Percentiles rank a stretch among this genome's conserved stretches.
phyloP scores from a whole-genome alignment of 345 rosid genomes.

The Arabis alpina region DNA sequence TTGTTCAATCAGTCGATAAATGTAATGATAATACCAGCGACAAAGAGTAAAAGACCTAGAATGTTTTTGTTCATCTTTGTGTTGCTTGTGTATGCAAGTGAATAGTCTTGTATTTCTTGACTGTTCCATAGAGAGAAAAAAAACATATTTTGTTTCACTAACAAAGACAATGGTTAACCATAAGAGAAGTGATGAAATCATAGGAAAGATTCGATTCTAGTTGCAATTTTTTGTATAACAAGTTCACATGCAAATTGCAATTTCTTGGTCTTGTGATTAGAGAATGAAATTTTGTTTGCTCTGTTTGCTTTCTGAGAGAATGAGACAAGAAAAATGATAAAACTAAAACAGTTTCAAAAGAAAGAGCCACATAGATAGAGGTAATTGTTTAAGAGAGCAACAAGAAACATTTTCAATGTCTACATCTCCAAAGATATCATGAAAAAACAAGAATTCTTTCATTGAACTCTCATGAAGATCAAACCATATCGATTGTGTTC shows the following conservation, averaged over 20 bases:
- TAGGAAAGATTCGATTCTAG: not conserved
- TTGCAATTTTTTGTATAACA: slow-evolving; percentile 67
- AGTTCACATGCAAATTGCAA: slow-evolving; percentile 73
- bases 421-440: no score
- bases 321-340: no score
- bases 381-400: no score
- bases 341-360: no score
- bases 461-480: no score
- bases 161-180: slow-evolving; percentile 15
- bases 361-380: no score
- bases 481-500: no score
- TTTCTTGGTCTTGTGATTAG: slow-evolving; percentile 95
- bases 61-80: slow-evolving; percentile 22
- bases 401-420: no score
- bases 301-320: no score
- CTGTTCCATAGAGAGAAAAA: slow-evolving; percentile 12
- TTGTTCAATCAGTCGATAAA: slow-evolving; percentile 3
- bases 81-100: slow-evolving; percentile 15
- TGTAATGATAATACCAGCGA: slow-evolving; percentile 35
- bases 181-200: slow-evolving; percentile 4
- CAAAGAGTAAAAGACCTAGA: slow-evolving; percentile 25
- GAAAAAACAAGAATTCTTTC: no score
- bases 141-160: slow-evolving; percentile 7
- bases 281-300: slow-evolving; percentile 88
- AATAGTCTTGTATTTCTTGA: slow-evolving; percentile 18